A percentile compares a stretch with the other conserved stretches of the same genome.
These are phyloP conservation scores for Mortierella sp. DNA, from an alignment of 371 early-diverging fungal species.

Conservation along the genomic window DNA sequence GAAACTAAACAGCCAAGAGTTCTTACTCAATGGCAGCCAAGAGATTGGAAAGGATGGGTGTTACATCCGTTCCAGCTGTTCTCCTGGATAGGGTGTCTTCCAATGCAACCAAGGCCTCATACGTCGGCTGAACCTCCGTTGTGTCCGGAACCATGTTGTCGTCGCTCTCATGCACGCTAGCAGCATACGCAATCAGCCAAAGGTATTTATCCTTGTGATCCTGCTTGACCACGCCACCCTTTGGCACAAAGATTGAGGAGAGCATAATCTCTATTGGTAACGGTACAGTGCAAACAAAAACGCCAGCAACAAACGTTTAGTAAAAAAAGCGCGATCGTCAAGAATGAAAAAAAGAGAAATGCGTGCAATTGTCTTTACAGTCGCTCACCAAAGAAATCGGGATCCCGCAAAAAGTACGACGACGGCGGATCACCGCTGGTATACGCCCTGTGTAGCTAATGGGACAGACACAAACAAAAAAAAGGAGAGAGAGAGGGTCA, in stretches of 20 bases:
- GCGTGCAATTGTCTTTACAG: not conserved
- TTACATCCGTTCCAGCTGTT: slow-evolving; percentile 55
- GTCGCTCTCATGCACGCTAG: slow-evolving; percentile 61
- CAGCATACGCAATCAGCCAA: slow-evolving; percentile 72
- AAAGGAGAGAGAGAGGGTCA: not conserved
- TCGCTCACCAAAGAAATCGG: slow-evolving; percentile 66
- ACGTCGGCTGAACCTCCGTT: slow-evolving; percentile 48
- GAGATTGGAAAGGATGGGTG: slow-evolving; percentile 51
- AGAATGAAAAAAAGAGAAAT: not conserved
- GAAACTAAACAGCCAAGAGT: not conserved
- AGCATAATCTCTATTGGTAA: slow-evolving; percentile 60
- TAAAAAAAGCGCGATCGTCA: not conserved
- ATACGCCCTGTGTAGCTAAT: slow-evolving; percentile 64
- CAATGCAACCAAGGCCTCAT: slow-evolving; percentile 37
- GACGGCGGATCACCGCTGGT: slow-evolving; percentile 62
- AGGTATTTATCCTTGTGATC: slow-evolving; percentile 72
- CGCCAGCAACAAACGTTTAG: not conserved
- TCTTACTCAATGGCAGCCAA: slow-evolving; percentile 54
- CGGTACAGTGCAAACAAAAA: not conserved
- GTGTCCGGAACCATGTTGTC: slow-evolving; percentile 38
- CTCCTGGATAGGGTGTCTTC: slow-evolving; percentile 55
- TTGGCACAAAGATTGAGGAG: slow-evolving; percentile 63
- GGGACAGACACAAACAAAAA: not conserved
- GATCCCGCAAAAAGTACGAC: slow-evolving; percentile 66
- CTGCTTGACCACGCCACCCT: slow-evolving; percentile 59